These are phyloP conservation scores for Ogataea zsoltii DNA, from an alignment of 805 yeast species.

Conservation along the genomic window DNA sequence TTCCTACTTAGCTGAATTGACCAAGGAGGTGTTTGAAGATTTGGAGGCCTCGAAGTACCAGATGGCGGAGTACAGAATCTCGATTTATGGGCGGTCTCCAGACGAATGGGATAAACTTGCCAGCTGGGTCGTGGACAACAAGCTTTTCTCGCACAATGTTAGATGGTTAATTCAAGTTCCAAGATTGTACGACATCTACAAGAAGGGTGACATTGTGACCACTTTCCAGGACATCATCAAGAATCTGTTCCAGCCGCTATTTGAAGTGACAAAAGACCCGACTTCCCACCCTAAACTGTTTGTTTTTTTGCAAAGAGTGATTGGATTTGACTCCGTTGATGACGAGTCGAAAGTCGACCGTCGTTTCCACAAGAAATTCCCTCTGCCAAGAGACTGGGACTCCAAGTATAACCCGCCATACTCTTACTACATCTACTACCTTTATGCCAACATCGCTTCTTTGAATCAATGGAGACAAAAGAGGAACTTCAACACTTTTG, in stretches of 20 bases:
- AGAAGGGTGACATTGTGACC: constrained; percentile 65
- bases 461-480: constrained; percentile 79
- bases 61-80: constrained; percentile 95
- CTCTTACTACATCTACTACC: constrained; percentile 87
- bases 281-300: constrained; percentile 85
- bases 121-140: constrained; percentile 91
- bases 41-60: constrained; percentile 94
- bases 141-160: constrained; percentile 87
- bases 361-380: constrained; percentile 77
- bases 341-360: constrained; percentile 94
- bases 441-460: constrained; percentile 83
- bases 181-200: constrained; percentile 86
- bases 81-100: constrained; percentile 85
- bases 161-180: constrained; percentile 98
- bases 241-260: constrained; percentile 84
- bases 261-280: constrained; percentile 88
- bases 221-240: constrained; percentile 74
- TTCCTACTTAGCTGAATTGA: constrained; percentile 85
- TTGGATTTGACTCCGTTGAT: constrained; percentile 98
- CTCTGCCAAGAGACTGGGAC: constrained; percentile 85
- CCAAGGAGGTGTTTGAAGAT: constrained; percentile 91
- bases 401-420: constrained; percentile 89
- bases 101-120: constrained; percentile 97
- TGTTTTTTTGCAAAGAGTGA: constrained; percentile 86
- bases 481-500: constrained; percentile 83